Conservation (phyloP, 2,329 filamentous ascomycete genomes). For the Fusarium sp. region DNA sequence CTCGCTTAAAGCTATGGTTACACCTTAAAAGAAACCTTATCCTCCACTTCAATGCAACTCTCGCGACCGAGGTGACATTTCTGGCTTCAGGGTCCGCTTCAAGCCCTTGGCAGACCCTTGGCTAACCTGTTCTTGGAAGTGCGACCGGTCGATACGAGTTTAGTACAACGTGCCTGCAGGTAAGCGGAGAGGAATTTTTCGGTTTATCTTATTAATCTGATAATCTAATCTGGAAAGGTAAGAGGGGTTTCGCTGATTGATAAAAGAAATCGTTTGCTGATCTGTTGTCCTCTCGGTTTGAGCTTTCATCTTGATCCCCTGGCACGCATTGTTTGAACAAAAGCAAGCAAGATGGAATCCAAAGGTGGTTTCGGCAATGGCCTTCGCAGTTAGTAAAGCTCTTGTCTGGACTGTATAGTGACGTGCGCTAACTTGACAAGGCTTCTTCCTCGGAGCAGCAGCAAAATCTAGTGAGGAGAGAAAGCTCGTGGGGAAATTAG, state of each 20-base stretch:
- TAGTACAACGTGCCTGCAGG: not conserved
- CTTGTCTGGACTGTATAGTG: rapidly evolving
- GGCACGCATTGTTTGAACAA: no score
- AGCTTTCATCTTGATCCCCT: not conserved
- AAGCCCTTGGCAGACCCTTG: not conserved
- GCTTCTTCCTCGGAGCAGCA: conserved; percentile 26
- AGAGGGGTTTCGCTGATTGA: conserved; percentile 1
- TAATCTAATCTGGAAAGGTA: conserved; percentile 4
- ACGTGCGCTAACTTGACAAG: not conserved
- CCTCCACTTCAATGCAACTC: not conserved
- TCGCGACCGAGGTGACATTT: no score
- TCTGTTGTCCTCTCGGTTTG: not conserved
- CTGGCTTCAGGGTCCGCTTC: not conserved
- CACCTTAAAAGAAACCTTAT: not conserved
- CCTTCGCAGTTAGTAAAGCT: conserved; percentile 7
- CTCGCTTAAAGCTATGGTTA: not conserved
- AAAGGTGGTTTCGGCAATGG: conserved; percentile 1
- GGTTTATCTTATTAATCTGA: conserved; percentile 27
- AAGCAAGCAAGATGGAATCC: not conserved
- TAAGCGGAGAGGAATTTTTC: conserved; percentile 5
- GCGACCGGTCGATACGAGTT: conserved; percentile 6
- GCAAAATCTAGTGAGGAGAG: conserved; percentile 46
- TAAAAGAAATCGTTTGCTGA: not conserved
- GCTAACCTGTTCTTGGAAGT: not conserved
- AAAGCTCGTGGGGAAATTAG: conserved; percentile 49